Evolutionary conservation across 805 yeast species (phyloP).

Genomic region (Candida corydali): DNA sequence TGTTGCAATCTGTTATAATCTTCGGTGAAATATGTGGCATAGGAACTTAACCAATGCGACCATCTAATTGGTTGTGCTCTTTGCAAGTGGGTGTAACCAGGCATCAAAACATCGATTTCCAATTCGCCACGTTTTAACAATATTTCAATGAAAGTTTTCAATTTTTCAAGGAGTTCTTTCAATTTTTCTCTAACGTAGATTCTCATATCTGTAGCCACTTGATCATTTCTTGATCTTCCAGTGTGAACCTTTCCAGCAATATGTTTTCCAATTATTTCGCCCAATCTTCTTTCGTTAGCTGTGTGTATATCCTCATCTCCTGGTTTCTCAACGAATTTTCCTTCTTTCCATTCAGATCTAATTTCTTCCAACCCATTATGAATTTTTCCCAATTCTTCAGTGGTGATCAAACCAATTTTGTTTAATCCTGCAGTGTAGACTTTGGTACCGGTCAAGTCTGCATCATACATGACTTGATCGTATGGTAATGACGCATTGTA

Average conservation of each 20-base stretch:
- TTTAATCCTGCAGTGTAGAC: slow-evolving; percentile 86
- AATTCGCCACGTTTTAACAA: slow-evolving; percentile 71
- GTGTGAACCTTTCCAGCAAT: slow-evolving; percentile 98
- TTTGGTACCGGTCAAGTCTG: slow-evolving; percentile 90
- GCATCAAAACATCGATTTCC: slow-evolving; percentile 93
- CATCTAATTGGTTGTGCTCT: slow-evolving; percentile 99
- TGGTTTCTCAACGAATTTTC: slow-evolving; percentile 64
- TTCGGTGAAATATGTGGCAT: slow-evolving; percentile 90
- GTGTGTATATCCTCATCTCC: slow-evolving; percentile 99
- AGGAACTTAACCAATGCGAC: slow-evolving; percentile 95
- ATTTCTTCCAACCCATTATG: slow-evolving; percentile 77
- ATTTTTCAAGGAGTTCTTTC: slow-evolving; percentile 51
- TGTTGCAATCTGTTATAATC: slow-evolving; percentile 84
- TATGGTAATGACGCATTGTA: slow-evolving; percentile 97
- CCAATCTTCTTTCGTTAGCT: slow-evolving; percentile 95
- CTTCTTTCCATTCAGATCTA: slow-evolving; percentile 75
- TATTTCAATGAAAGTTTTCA: slow-evolving; percentile 61
- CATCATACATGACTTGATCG: slow-evolving; percentile 91
- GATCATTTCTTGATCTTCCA: slow-evolving; percentile 98
- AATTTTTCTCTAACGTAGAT: slow-evolving; percentile 82
- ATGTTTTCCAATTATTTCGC: slow-evolving; percentile 89
- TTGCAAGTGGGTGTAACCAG: slow-evolving; percentile 98
- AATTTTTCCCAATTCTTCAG: slow-evolving; percentile 71
- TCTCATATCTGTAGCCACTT: slow-evolving; percentile 99
- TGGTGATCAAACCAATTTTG: slow-evolving; percentile 70